A percentile compares a stretch with the other conserved stretches of the same genome.
These are phyloP conservation scores for Triangularia setosa DNA, from an alignment of 2,329 filamentous ascomycete genomes.

Conservation along the genomic window DNA sequence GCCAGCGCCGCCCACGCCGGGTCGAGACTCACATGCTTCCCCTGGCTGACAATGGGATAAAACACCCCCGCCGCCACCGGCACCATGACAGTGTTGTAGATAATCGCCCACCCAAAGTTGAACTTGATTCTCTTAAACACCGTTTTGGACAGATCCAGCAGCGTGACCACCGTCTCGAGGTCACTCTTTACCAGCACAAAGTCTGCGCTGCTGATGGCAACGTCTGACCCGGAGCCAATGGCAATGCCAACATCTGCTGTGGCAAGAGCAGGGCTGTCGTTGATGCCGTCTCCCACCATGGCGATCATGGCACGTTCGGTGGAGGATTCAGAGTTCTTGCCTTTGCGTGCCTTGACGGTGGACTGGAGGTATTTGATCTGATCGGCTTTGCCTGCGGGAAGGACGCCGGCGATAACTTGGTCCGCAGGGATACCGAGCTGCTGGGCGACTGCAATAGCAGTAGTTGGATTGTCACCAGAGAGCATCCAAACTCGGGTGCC, in stretches of 20 bases:
- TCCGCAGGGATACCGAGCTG: slow-evolving; percentile 67
- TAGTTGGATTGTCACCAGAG: slow-evolving; percentile 85
- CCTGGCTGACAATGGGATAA: slow-evolving; percentile 50
- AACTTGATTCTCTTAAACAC: slow-evolving; percentile 77
- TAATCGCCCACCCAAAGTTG: slow-evolving; percentile 81
- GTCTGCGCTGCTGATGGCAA: slow-evolving; percentile 74
- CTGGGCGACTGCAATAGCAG: slow-evolving; percentile 72
- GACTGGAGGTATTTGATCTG: slow-evolving; percentile 63
- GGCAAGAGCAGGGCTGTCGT: slow-evolving; percentile 78
- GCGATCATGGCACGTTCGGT: slow-evolving; percentile 56
- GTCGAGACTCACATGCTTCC: slow-evolving; percentile 60
- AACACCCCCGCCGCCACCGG: slow-evolving; percentile 78
- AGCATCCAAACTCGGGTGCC: slow-evolving; percentile 85
- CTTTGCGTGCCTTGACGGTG: slow-evolving; percentile 39
- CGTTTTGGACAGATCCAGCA: slow-evolving; percentile 65
- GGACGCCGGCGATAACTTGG: slow-evolving; percentile 82
- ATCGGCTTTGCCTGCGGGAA: slow-evolving; percentile 77
- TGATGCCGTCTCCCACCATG: slow-evolving; percentile 88
- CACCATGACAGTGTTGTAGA: slow-evolving; percentile 76
- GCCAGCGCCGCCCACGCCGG: slow-evolving; percentile 85
- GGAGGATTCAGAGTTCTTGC: slow-evolving; percentile 23
- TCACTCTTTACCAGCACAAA: slow-evolving; percentile 73
- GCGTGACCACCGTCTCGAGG: slow-evolving; percentile 65
- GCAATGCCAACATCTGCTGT: slow-evolving; percentile 81
- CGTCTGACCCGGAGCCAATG: slow-evolving; percentile 77